Evolutionary conservation across 2,329 filamentous ascomycete species (phyloP), one percentile per base, ranked within the genome.

Genomic region (Claviceps sp.): DNA sequence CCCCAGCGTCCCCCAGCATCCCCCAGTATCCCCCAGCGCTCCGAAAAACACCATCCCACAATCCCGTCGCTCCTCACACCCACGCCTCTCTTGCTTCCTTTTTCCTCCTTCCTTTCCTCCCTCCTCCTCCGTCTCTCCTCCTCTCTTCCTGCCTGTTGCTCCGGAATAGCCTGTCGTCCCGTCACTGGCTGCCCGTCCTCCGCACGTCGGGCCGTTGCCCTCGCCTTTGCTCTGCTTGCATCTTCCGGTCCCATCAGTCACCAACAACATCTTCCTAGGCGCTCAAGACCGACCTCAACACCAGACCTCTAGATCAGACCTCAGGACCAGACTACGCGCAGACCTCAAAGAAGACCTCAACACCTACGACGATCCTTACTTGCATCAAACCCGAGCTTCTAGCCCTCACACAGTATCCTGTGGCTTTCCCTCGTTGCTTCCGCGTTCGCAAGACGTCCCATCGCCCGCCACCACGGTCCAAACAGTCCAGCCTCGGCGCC

Each of bases 141-240:
- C 46, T 24, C 49, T 26, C 38, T 24, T 30, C 45, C 43, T 48
- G 47, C 46, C 49, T 50, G 48, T 37, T 26, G 20, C 41, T 36
- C n/a, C 20, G 34, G 51, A 24, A 47, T 26, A 30, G 40, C 24
- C 48, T 44, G 44, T 48, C 26, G 46, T 47, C 47, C 41, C 46
- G 51, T 47, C 38, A 41, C 38, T 45, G 47, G 47, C 40, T 52
- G 22, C 24, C 34, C 36, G 20, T 36, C 51, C 42, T 49, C 47
- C 42, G 30, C 30, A 34, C 42, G 37, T 52, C 47, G 42, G 51
- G 47, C 47, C 40, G 24, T 36, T 43, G 36, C 47, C 51, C 48
- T 47, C 44, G 34, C 41, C 44, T 36, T 30, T 40, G 34, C 50
- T 44, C 22, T 46, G n/a, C 40, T 49, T 20, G 41, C 16, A 26